Percentiles rank a stretch among this genome's conserved stretches.
These are phyloP conservation scores for Diplosphaera chodatii DNA, from an alignment of 139 green algal species.

Conservation along the genomic window DNA sequence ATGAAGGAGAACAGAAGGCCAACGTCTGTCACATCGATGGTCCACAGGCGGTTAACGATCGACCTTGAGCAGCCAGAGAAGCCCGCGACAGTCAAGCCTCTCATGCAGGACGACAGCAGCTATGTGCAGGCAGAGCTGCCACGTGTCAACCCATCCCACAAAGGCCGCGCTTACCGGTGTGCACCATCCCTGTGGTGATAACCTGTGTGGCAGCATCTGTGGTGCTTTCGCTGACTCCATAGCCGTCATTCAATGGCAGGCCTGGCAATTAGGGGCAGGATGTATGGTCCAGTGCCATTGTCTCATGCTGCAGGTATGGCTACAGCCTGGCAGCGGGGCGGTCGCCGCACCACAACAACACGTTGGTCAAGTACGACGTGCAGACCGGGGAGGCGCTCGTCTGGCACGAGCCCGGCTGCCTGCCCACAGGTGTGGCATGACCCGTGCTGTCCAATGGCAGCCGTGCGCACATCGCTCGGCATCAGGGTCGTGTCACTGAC, in stretches of 20 bases:
- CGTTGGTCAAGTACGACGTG: conserved; percentile 60
- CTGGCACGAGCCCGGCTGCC: conserved; percentile 52
- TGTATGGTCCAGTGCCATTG: too few species aligned
- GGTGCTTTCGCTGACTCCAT: too few species aligned
- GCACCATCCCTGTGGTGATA: background rate
- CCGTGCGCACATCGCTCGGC: too few species aligned
- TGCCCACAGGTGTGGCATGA: conserved; percentile 29
- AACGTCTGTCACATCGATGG: too few species aligned
- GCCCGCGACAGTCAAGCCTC: conserved; percentile 1
- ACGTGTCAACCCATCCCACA: conserved; percentile 26
- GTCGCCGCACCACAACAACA: conserved; percentile 64
- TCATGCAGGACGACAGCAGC: conserved; percentile 9
- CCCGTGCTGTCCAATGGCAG: too few species aligned
- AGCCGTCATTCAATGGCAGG: too few species aligned
- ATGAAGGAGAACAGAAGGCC: too few species aligned
- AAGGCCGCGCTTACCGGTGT: conserved; percentile 9
- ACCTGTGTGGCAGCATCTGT: too few species aligned
- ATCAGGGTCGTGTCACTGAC: too few species aligned
- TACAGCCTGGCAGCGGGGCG: conserved; percentile 47
- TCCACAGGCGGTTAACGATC: conserved; percentile 20
- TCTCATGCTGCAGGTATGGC: conserved; percentile 45
- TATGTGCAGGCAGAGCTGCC: conserved; percentile 38
- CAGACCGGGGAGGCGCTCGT: conserved; percentile 19
- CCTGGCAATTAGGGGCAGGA: too few species aligned
- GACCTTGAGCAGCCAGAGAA: background rate